phyloP scores from a whole-genome alignment of 176 grass and related monocot species.

The Carex littledalei region DNA sequence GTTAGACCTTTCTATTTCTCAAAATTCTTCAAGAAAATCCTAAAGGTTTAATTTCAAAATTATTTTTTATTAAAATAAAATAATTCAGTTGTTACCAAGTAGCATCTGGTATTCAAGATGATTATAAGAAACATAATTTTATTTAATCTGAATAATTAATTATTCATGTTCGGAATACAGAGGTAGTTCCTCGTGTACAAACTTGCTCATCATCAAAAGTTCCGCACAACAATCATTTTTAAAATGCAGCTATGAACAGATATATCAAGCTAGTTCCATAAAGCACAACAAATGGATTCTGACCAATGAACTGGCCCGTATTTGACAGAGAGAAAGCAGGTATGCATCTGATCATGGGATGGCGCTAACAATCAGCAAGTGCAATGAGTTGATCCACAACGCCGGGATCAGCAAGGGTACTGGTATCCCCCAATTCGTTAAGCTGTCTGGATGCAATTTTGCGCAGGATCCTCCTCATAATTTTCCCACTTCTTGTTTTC shows the following conservation, averaged over 20 bases:
- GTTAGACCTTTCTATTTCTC: no score
- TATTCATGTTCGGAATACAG: background rate
- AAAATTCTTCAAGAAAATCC: background rate
- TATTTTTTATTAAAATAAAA: background rate
- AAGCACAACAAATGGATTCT: background rate
- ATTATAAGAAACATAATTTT: background rate
- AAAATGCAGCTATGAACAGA: background rate
- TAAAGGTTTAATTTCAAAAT: background rate
- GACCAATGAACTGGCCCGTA: background rate
- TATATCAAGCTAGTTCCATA: background rate
- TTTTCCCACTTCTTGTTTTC: slow-evolving; percentile 95
- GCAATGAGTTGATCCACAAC: slow-evolving; percentile 82
- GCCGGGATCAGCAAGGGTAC: slow-evolving; percentile 81
- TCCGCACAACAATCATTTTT: background rate
- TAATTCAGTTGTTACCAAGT: background rate
- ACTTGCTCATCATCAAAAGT: background rate
- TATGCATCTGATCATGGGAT: background rate
- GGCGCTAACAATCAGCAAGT: slow-evolving; percentile 46
- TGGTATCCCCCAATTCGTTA: slow-evolving; percentile 96
- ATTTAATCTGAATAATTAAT: background rate
- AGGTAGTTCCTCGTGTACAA: background rate
- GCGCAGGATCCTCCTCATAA: slow-evolving; percentile 89
- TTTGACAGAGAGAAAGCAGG: background rate
- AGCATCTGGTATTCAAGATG: background rate
- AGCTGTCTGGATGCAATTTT: slow-evolving; percentile 90